phyloP scores from a whole-genome alignment of 345 rosid genomes.

The Arabidopsis thaliana region DNA sequence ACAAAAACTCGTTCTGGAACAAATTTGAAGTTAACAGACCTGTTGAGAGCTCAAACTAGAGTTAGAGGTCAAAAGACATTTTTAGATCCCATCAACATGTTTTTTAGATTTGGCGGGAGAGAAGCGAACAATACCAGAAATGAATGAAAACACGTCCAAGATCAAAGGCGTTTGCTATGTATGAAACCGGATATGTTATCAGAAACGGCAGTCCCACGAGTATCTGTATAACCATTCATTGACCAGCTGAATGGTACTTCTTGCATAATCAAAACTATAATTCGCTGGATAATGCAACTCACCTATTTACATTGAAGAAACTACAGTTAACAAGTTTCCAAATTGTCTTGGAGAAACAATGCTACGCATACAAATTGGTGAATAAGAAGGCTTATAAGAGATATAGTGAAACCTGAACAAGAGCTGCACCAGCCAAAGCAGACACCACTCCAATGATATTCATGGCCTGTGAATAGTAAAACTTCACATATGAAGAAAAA shows the following conservation, averaged over 20 bases:
- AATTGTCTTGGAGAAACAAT: conserved; percentile 10
- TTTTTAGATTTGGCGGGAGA: not conserved
- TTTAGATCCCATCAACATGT: not conserved
- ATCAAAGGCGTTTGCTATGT: conserved; percentile 86
- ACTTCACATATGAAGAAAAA: conserved; percentile 37
- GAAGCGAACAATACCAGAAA: conserved; percentile 67
- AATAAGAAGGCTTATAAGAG: conserved; percentile 19
- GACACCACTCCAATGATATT: conserved; percentile 67
- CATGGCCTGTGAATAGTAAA: conserved; percentile 65
- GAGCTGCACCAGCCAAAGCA: conserved; percentile 86
- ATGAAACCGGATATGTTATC: conserved; percentile 67
- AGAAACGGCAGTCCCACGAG: conserved; percentile 87
- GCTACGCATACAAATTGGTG: conserved; percentile 4
- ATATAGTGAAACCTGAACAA: conserved; percentile 71
- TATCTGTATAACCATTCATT: conserved; percentile 72
- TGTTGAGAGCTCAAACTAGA: conserved; percentile 47
- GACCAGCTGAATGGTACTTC: conserved; percentile 33
- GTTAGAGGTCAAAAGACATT: conserved; percentile 27
- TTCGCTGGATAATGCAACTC: conserved; percentile 57
- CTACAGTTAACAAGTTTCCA: conserved; percentile 41
- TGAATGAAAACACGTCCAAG: conserved; percentile 95
- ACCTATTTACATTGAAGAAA: conserved; percentile 54
- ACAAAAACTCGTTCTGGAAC: conserved; percentile 84
- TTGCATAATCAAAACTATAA: conserved; percentile 43
- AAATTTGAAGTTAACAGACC: conserved; percentile 99